Conservation (phyloP, 1,284 basidiomycete genomes). For the Neotropicomus parvogracilis region DNA sequence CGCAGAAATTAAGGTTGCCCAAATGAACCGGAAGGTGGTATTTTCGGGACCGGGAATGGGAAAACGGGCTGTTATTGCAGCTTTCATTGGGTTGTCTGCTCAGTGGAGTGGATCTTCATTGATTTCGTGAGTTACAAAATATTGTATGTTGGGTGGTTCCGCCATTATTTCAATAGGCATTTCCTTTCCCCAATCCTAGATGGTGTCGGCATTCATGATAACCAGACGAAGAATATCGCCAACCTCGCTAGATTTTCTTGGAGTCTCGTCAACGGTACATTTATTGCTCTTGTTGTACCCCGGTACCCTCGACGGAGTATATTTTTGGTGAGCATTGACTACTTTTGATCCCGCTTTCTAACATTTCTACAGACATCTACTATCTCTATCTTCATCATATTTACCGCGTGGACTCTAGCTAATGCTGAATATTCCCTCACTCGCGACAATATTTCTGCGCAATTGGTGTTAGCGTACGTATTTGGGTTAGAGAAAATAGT, state of each 20-base stretch:
- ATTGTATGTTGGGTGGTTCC: neutral
- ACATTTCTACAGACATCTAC: conserved; percentile 8
- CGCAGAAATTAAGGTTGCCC: neutral
- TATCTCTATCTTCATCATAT: conserved; percentile 14
- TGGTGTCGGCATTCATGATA: conserved; percentile 7
- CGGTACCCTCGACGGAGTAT: conserved; percentile 17
- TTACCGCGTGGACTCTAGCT: conserved; percentile 15
- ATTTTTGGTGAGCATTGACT: conserved; percentile 11
- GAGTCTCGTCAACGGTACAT: conserved; percentile 5
- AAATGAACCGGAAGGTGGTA: neutral
- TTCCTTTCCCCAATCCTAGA: conserved; percentile 17
- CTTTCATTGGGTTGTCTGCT: conserved; percentile 41
- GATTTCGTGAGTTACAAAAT: neutral
- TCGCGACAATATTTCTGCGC: conserved; percentile 1
- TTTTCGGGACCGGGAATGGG: conserved; percentile 7
- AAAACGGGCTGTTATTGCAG: conserved; percentile 10
- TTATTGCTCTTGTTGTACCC: conserved; percentile 9
- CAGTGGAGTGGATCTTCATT: conserved; percentile 35
- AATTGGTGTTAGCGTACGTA: conserved; percentile 9
- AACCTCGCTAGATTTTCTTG: conserved; percentile 10
- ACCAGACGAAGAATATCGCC: conserved; percentile 2
- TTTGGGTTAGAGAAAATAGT: neutral
- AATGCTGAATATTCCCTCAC: conserved; percentile 13
- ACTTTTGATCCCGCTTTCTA: neutral
- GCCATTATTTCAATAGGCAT: conserved; percentile 4